Conservation (phyloP, 352 stramenopile genomes). For the Globisporangium okanoganense region DNA sequence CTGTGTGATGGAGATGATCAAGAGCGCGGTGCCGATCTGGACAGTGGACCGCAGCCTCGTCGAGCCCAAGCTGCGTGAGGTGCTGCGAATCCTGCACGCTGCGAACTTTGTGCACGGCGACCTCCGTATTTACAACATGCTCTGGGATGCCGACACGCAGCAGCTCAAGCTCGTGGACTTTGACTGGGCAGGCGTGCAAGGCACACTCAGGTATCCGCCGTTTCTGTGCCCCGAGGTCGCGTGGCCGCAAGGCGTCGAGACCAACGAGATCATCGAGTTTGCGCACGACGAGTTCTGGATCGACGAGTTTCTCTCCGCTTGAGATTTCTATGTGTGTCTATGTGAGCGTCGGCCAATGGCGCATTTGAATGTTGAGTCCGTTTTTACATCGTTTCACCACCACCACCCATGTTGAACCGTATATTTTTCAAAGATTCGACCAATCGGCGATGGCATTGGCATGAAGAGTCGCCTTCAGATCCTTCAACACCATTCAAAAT, state of each 20-base stretch:
- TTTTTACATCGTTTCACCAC: background rate
- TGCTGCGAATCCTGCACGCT: background rate
- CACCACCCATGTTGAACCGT: background rate
- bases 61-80: background rate
- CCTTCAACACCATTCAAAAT: background rate
- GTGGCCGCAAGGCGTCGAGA: slow-evolving; percentile 1
- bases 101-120: slow-evolving; percentile 7
- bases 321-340: background rate
- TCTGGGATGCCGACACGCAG: background rate
- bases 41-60: background rate
- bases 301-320: slow-evolving; percentile 1
- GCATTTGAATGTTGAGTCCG: background rate
- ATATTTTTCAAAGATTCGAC: background rate
- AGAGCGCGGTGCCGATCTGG: slow-evolving; percentile 1
- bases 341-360: too few species aligned
- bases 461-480: background rate
- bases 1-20: background rate
- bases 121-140: slow-evolving; percentile 7
- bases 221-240: background rate
- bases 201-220: background rate
- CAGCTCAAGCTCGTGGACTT: slow-evolving; percentile 5
- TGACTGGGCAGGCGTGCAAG: background rate
- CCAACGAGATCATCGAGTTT: background rate
- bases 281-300: slow-evolving; percentile 1
- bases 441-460: background rate